These are phyloP conservation scores for Trametes meyenii DNA, from an alignment of 768 basidiomycete species.

Conservation along the genomic window DNA sequence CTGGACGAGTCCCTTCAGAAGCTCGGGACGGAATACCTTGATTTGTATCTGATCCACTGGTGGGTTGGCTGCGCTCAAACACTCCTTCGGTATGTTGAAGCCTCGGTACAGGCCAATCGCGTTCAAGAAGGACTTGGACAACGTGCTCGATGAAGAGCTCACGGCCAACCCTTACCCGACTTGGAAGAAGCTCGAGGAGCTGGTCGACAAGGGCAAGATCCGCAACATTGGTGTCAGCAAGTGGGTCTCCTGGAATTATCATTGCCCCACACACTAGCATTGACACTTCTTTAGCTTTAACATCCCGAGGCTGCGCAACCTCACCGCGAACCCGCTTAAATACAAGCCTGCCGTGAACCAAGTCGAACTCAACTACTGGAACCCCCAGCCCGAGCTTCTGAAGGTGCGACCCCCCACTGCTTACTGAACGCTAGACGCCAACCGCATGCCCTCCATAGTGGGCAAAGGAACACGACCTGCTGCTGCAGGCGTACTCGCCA, in stretches of 20 bases:
- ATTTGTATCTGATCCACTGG: conserved; percentile 85
- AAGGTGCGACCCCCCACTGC: conserved; percentile 40
- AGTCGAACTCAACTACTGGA: conserved; percentile 77
- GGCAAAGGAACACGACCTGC: conserved; percentile 63
- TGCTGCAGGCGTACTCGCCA: conserved; percentile 79
- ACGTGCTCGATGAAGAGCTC: conserved; percentile 52
- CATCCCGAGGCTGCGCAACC: conserved; percentile 57
- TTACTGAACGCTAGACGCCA: not conserved
- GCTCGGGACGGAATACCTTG: conserved; percentile 71
- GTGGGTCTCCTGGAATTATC: conserved; percentile 37
- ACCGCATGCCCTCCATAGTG: conserved; percentile 44
- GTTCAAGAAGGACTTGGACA: conserved; percentile 54
- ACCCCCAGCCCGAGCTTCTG: conserved; percentile 77
- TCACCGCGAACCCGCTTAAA: conserved; percentile 62
- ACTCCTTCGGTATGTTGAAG: no score
- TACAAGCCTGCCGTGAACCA: conserved; percentile 74
- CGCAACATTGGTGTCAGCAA: conserved; percentile 87
- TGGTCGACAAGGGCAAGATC: conserved; percentile 76
- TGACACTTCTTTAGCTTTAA: conserved; percentile 51
- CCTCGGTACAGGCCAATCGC: conserved; percentile 59
- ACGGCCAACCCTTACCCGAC: conserved; percentile 75
- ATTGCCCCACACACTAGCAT: no score
- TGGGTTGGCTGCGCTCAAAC: conserved; percentile 31
- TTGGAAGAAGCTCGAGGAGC: conserved; percentile 79
- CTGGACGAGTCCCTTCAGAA: conserved; percentile 66